These are phyloP conservation scores for Carex scoparia DNA, from an alignment of 176 grass and related monocot genomes.

Conservation along the genomic window DNA sequence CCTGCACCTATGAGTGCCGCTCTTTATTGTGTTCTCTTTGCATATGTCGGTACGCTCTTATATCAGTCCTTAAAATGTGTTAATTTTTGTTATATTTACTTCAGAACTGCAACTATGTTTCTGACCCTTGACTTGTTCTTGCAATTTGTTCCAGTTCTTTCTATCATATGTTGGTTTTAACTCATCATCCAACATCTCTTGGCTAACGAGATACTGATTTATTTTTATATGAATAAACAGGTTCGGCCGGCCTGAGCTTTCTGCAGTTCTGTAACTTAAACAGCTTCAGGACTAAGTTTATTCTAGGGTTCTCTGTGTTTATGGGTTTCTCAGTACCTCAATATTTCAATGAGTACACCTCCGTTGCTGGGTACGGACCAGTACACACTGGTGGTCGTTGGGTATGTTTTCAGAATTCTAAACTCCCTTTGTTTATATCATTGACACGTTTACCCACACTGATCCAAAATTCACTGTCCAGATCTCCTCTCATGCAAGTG, in stretches of 20 bases:
- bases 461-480: not conserved
- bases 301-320: slow-evolving; percentile 83
- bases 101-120: not conserved
- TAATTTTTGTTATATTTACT: not conserved
- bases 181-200: not conserved
- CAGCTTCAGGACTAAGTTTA: slow-evolving; percentile 83
- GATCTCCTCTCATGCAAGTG: not conserved
- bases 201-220: not conserved
- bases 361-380: slow-evolving; percentile 66
- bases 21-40: slow-evolving; percentile 47
- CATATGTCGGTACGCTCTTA: slow-evolving; percentile 41
- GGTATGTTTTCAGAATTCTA: slow-evolving; percentile 47
- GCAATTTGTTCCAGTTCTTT: not conserved
- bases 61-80: not conserved
- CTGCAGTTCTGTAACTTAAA: slow-evolving; percentile 92
- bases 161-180: not conserved
- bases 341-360: slow-evolving; percentile 92
- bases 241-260: slow-evolving; percentile 58
- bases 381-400: slow-evolving; percentile 78
- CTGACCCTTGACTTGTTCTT: not conserved
- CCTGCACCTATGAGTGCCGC: slow-evolving; percentile 33
- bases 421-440: not conserved
- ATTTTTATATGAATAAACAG: slow-evolving; percentile 45
- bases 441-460: not conserved
- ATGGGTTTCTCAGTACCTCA: slow-evolving; percentile 90